phyloP scores from a whole-genome alignment of 345 rosid genomes.

The Eucalyptus brandiana region DNA sequence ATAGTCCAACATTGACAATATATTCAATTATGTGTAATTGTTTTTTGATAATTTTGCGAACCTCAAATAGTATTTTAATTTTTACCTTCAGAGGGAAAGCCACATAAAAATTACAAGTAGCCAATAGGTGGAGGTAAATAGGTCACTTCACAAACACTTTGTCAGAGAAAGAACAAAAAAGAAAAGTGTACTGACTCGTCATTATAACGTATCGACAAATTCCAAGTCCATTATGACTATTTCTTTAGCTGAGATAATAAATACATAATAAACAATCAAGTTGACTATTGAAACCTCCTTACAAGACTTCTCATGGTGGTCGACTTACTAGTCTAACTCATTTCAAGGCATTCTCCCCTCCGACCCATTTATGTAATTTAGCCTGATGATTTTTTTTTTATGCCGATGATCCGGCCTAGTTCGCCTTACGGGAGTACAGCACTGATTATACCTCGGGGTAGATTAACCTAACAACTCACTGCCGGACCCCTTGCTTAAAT shows the following conservation, averaged over 20 bases:
- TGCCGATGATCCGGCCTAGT: rapidly evolving
- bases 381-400: background rate
- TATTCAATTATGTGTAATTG: background rate
- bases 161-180: background rate
- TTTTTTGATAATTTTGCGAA: background rate
- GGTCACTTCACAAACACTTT: background rate
- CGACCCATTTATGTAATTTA: background rate
- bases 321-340: background rate
- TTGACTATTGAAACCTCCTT: background rate
- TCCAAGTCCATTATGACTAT: background rate
- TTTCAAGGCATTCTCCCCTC: background rate
- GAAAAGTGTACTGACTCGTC: background rate
- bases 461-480: rapidly evolving
- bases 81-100: background rate
- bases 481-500: too few species aligned
- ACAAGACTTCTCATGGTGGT: background rate
- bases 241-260: background rate
- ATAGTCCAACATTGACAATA: background rate
- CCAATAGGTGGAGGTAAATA: background rate
- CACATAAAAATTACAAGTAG: background rate
- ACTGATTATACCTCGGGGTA: too few species aligned
- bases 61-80: background rate
- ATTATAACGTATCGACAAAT: background rate
- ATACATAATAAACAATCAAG: background rate
- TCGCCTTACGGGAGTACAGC: too few species aligned